Conservation (phyloP, 139 green algal genomes). For the Closterium sp. region DNA sequence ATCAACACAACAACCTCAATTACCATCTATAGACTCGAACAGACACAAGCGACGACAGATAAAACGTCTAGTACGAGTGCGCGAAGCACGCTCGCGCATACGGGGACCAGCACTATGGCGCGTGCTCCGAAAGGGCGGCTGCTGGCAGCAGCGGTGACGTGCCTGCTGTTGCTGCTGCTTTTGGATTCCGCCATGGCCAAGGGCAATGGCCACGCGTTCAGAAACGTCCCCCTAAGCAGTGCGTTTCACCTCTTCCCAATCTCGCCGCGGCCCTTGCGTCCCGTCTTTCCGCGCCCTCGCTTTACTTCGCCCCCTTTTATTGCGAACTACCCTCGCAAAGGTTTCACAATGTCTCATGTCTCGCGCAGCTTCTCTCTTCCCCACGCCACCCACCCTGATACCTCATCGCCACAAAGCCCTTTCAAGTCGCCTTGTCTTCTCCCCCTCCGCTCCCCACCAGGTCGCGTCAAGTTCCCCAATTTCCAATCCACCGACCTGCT, state of each 20-base stretch:
- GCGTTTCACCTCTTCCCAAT: background rate
- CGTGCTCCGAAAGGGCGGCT: background rate
- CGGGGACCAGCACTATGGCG: background rate
- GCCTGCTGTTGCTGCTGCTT: background rate
- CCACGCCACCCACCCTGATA: background rate
- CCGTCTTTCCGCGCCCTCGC: background rate
- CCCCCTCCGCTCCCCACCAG: background rate
- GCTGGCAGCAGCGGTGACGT: background rate
- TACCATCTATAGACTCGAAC: background rate
- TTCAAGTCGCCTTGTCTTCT: background rate
- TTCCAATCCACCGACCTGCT: background rate
- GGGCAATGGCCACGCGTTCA: background rate
- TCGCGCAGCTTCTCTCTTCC: background rate
- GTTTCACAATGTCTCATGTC: background rate
- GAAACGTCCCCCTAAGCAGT: background rate
- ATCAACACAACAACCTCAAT: background rate
- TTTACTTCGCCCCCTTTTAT: background rate
- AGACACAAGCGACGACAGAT: background rate
- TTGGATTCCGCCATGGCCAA: background rate
- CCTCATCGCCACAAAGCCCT: background rate
- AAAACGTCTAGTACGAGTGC: background rate
- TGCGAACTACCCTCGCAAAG: background rate
- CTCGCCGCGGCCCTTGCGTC: background rate
- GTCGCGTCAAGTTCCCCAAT: background rate
- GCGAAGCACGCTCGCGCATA: too few species aligned